Evolutionary conservation across 1,139 yeast species (phyloP).

Genomic region (Suhomyces yuchorum): DNA sequence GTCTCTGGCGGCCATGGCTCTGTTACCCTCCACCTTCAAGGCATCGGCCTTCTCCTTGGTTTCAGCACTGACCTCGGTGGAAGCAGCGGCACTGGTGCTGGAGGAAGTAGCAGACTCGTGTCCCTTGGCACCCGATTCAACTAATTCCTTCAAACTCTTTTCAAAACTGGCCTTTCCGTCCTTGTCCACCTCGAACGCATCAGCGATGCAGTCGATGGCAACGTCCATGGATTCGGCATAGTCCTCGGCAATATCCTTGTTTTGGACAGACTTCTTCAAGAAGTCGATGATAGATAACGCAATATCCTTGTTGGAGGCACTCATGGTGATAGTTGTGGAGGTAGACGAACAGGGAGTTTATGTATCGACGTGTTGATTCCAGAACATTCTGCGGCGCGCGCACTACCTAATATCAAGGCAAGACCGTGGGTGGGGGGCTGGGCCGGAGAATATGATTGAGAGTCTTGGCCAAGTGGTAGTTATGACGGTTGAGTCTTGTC

Average conservation of each 20-base stretch:
- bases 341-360: slow-evolving; percentile 1
- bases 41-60: slow-evolving; percentile 75
- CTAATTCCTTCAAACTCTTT: slow-evolving; percentile 49
- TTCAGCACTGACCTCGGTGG: slow-evolving; percentile 48
- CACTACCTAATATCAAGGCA: slow-evolving; percentile 10
- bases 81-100: slow-evolving; percentile 24
- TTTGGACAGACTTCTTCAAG: slow-evolving; percentile 59
- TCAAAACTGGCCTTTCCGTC: slow-evolving; percentile 48
- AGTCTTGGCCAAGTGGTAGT: slow-evolving; percentile 2
- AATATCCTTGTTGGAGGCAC: slow-evolving; percentile 58
- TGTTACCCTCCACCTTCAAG: slow-evolving; percentile 87
- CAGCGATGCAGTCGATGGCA: slow-evolving; percentile 89
- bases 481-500: slow-evolving; percentile 10
- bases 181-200: slow-evolving; percentile 74
- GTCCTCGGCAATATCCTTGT: slow-evolving; percentile 73
- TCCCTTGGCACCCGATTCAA: slow-evolving; percentile 27
- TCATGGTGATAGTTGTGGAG: slow-evolving; percentile 18
- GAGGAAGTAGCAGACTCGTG: slow-evolving; percentile 22
- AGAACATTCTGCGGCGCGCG: slow-evolving; percentile 12
- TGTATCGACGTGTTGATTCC: slow-evolving; percentile 12
- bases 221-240: slow-evolving; percentile 91
- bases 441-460: slow-evolving; percentile 4
- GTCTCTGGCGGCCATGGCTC: slow-evolving; percentile 81
- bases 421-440: not conserved
- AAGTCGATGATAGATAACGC: slow-evolving; percentile 78